Evolutionary conservation across 2,329 filamentous ascomycete genomes (phyloP), one percentile per base, ranked within the genome.

Genomic region (Penicillium sclerotiorum): DNA sequence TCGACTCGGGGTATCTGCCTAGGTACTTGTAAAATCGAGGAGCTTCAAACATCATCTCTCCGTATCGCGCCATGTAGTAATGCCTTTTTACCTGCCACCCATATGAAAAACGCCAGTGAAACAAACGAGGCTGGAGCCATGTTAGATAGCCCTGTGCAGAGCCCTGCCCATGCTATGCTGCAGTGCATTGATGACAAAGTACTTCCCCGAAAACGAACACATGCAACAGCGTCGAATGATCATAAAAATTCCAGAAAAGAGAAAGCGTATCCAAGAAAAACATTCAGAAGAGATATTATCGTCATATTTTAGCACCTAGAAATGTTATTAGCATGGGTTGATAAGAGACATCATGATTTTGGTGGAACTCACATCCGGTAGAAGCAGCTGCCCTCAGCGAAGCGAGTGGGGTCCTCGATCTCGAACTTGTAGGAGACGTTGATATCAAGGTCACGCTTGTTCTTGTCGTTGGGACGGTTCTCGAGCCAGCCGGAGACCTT

Each of bases 401-500:
- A 75, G 60, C 94, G 84, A 56, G 80, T 87, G 25, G 76, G 73
- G 68, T 97, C 92, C 21, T 84, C 75, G 3, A 91, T 89, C 65
- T 90, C 82, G 45, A 96, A 82, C 66, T 84, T 80, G 77, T 97
- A 97, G 38, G 85, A 79, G 66, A 99, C 83, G 65, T 82, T 85
- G 69, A 99, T 95, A 73, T 99, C 94, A 47, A 99, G 81, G 71
- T 99, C 94, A 59, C 94, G 87, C 72, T 88, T 86, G 80, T 99
- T 97, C 83, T 94, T 92, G 57, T 88, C 81, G 71, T 96, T 99
- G 45, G 94, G 94, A 74, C 86, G 88, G 77, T 93, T 95, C 57
- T 84, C 80, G 33, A 99, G 77, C 25, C 80, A 78, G 65, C 90
- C 89, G 52, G 78, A 75, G 52, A 99, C 80, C 65, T 83, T 80